Conservation (phyloP, 2,329 filamentous ascomycete genomes). For the Fusarium nisikadoi region DNA sequence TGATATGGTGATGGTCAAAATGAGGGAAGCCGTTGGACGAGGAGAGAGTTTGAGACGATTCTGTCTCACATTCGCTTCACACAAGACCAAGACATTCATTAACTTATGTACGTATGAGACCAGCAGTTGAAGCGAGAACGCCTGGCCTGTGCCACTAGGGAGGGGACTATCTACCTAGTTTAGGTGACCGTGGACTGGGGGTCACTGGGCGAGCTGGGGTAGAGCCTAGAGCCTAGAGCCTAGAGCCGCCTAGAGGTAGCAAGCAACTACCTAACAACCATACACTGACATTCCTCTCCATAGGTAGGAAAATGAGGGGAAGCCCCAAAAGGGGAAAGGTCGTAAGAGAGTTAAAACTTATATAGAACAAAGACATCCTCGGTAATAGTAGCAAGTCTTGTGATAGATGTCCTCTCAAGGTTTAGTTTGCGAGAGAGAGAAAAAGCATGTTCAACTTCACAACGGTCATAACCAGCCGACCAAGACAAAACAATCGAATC, state of each 20-base stretch:
- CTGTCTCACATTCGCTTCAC: slow-evolving; percentile 33
- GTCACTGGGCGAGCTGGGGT: neutral
- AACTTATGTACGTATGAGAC: slow-evolving; percentile 9
- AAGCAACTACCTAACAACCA: neutral
- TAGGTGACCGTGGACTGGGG: neutral
- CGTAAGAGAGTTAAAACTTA: neutral
- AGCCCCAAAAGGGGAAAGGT: slow-evolving; percentile 33
- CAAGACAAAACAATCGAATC: slow-evolving; percentile 6
- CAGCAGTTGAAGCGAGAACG: neutral
- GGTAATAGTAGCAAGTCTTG: slow-evolving; percentile 22
- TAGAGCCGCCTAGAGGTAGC: neutral
- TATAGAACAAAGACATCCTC: slow-evolving; percentile 7
- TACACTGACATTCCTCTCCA: neutral
- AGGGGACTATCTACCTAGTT: neutral
- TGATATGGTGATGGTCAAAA: slow-evolving; percentile 18
- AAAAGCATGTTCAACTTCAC: neutral
- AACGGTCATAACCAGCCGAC: slow-evolving; percentile 8
- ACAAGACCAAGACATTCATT: slow-evolving; percentile 32
- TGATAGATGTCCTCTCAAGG: slow-evolving; percentile 23
- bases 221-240: neutral
- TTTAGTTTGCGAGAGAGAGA: slow-evolving; percentile 26
- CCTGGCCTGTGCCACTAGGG: slow-evolving; percentile 28
- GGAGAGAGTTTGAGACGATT: slow-evolving; percentile 16
- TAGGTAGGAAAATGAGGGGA: slow-evolving; percentile 23
- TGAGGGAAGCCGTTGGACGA: slow-evolving; percentile 16